These are phyloP conservation scores for Aspergillus funiculosus DNA, from an alignment of 495 filamentous ascomycete species.

Conservation along the genomic window DNA sequence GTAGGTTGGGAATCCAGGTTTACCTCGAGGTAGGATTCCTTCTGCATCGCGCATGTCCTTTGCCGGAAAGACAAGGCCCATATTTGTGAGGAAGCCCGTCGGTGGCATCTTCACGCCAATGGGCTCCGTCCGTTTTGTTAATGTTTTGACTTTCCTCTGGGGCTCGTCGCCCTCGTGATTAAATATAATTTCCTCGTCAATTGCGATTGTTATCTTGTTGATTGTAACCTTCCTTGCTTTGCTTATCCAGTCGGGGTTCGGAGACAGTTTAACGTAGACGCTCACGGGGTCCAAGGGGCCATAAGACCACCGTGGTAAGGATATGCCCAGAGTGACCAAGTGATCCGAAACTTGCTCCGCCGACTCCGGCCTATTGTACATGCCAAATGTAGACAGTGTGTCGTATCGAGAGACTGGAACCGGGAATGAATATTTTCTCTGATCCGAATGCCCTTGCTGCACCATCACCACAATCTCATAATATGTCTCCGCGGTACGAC, in stretches of 20 bases:
- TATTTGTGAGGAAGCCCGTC: conserved; percentile 81
- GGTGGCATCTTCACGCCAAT: conserved; percentile 81
- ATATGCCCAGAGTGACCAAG: conserved; percentile 84
- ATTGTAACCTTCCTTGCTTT: conserved; percentile 93
- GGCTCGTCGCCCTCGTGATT: conserved; percentile 98
- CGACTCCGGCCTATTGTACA: conserved; percentile 95
- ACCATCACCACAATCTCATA: conserved; percentile 96
- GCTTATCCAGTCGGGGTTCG: conserved; percentile 83
- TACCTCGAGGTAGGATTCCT: conserved; percentile 78
- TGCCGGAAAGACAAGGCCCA: conserved; percentile 84
- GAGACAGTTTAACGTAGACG: conserved; percentile 87
- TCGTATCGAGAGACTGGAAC: conserved; percentile 91
- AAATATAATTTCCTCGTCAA: conserved; percentile 95
- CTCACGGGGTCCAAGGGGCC: conserved; percentile 92
- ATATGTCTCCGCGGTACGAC: conserved; percentile 87
- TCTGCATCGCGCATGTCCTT: conserved; percentile 85
- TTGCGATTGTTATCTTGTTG: conserved; percentile 84
- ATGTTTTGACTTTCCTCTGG: conserved; percentile 77
- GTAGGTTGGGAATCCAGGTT: conserved; percentile 84
- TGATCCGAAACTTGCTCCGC: conserved; percentile 82
- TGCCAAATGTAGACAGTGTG: conserved; percentile 95
- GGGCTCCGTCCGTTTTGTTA: conserved; percentile 76
- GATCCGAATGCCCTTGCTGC: conserved; percentile 77
- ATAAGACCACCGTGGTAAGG: conserved; percentile 91
- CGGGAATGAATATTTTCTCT: conserved; percentile 86